Base-by-base conservation (phyloP, 208 protist genomes). In the Leishmania martiniquensis region DNA sequence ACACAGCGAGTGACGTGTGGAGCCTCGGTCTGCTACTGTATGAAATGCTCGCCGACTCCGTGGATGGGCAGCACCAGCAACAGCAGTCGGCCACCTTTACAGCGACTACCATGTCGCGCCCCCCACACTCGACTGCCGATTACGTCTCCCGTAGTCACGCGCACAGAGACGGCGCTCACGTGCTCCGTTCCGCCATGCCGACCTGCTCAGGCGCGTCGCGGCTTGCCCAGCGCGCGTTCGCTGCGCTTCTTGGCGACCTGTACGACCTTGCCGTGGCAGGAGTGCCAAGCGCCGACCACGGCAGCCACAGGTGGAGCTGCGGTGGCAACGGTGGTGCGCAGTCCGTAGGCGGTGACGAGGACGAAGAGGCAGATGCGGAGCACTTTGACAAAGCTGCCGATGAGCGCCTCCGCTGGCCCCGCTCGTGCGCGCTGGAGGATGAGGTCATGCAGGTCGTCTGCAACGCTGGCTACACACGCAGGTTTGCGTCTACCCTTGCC, bases 21-120 rank as follows among this genome's bases (percentile, higher is more conserved):
- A 79, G 83, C 22, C 49, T 86, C 4, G 83, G 83, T 1, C 29
- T 86, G 65, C 72, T 86, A 45, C 67, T 86, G 39, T 86, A 86
- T 66, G 57, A 67, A 45, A 79, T 83, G 75, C 70, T 62, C 52
- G 68, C 73, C 6, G 82, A 77, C 62, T 51, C 54, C 10, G 12
- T 79, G 34, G 51, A 45, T 22, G 39, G 68, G 20, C 45, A 49
- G 0, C 72, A 32, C 34, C 76, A 32, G n/a, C 29, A 57, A 44
- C 73, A 37, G 44, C 65, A 66, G 44, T 4, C 62, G 2, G 25
- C 62, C 37, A 9, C 62, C 22, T 44, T 37, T 37, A 67, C 62
- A 67, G 0, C 6, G 62, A 67, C 37, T 1, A 5, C 39, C 13
- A 44, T 20, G 37, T 42, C 20, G 37, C 47, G 5, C 22, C 22